Base-by-base conservation (phyloP, 768 basidiomycete species). In the Pholiota conissans region DNA sequence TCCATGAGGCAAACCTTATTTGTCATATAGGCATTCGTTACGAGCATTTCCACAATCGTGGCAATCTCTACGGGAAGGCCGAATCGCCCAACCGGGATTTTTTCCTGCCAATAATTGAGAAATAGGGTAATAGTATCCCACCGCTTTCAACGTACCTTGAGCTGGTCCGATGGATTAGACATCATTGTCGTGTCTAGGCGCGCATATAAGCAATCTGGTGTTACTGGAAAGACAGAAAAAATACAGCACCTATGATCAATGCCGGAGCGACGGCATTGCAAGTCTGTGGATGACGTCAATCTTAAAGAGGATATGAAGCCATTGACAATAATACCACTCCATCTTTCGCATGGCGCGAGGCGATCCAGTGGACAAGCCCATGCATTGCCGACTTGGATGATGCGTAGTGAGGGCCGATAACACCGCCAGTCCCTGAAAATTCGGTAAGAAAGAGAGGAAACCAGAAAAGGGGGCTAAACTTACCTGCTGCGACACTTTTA, bases 341-440 rank as follows among this genome's bases (percentile, higher is more conserved):
- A 11, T 78, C 76, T 58, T 79, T 78, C 13, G 77, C 76, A 59
- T 83, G 79, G 34, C 80, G 70, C 48, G 67, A 68, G 6, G 82
- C 77, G n/a, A 83, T 67, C 83, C 83, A 83, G 59, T 83, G 83
- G 34, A 83, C 67, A 5, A 83, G 70, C 0, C 83, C 83, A 58
- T 83, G 81, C 58, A 83, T 61, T 2, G 81, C 83, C 1, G 81
- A 76, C 58, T 84, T 84, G 0, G 82, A 82, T 0, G 80, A 82
- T 5, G 83, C 80, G 53, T 84, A 83, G 56, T 84, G 83, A 0
- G 83, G 82, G 0, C 83, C 83, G 42, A 84, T 71, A 1, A 83
- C 78, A 1, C 83, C 83, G 11, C 82, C 83, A 24, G 74, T 79
- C 1, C 77, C 80, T 70, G 34, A 0, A 37, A 42, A 28, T 29